phyloP scores from a whole-genome alignment of 345 rosid species.

The Arabidopsis arenosa region DNA sequence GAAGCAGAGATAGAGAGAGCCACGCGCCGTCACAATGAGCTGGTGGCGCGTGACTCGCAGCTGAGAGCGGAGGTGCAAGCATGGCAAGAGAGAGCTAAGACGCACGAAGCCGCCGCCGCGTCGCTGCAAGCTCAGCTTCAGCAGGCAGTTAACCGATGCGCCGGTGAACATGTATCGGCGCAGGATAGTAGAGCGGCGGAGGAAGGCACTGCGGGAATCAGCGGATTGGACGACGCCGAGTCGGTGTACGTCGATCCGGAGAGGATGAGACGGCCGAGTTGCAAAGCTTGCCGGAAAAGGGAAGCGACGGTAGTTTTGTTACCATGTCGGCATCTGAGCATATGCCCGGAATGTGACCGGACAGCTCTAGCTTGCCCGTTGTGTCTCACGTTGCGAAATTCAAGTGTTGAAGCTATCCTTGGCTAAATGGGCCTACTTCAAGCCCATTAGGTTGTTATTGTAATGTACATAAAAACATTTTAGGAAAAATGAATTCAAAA shows the following conservation, averaged over 20 bases:
- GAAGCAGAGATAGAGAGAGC: conserved; percentile 77
- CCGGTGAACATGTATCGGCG: conserved; percentile 3
- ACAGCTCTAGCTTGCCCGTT: conserved; percentile 70
- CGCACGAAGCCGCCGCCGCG: conserved; percentile 69
- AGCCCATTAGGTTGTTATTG: background rate
- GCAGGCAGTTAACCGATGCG: conserved; percentile 52
- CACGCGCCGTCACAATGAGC: conserved; percentile 61
- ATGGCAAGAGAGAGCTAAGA: conserved; percentile 75
- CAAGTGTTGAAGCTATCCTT: conserved; percentile 75
- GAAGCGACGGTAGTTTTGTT: conserved; percentile 73
- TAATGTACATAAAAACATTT: background rate
- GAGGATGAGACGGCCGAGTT: conserved; percentile 7
- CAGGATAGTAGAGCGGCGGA: conserved; percentile 51
- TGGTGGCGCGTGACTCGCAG: conserved; percentile 72
- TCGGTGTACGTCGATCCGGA: conserved; percentile 48
- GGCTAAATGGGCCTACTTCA: conserved; percentile 4
- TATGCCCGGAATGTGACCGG: conserved; percentile 73
- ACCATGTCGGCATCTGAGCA: conserved; percentile 84
- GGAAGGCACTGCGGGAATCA: background rate
- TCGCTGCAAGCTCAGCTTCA: conserved; percentile 76
- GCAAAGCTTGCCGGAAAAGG: conserved; percentile 34
- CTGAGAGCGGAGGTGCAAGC: conserved; percentile 64
- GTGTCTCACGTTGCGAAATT: conserved; percentile 61
- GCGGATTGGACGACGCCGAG: conserved; percentile 67
- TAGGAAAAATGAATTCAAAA: background rate